These are phyloP conservation scores for Mallotus japonicus DNA, from an alignment of 441 rosid genomes.

Conservation along the genomic window DNA sequence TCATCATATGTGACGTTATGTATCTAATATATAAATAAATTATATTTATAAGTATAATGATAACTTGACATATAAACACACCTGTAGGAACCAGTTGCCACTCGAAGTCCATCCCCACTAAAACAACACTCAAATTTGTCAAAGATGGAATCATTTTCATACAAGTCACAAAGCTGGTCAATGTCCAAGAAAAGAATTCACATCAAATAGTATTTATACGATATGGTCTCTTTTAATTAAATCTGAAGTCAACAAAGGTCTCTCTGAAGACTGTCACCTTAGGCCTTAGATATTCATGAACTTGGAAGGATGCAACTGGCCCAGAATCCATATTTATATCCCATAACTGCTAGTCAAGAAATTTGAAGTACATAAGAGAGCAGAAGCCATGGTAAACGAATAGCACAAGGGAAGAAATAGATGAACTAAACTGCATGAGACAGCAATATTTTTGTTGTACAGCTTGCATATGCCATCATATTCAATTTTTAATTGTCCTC, in stretches of 20 bases:
- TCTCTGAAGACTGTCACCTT: constrained; percentile 47
- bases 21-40: background rate
- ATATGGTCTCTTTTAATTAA: background rate
- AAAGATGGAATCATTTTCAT: constrained; percentile 94
- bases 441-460: no score
- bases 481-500: no score
- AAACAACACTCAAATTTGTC: constrained; percentile 95
- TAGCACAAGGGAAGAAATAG: background rate
- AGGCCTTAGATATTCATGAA: constrained; percentile 87
- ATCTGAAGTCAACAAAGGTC: background rate
- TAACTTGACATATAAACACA: constrained; percentile 23
- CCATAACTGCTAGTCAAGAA: constrained; percentile 63
- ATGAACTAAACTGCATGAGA: background rate
- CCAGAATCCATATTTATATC: constrained; percentile 97
- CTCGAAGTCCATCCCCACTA: constrained; percentile 86
- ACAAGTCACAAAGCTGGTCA: constrained; percentile 83
- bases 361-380: constrained; percentile 13
- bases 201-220: background rate
- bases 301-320: constrained; percentile 89
- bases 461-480: no score
- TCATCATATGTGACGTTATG: background rate
- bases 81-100: constrained; percentile 98
- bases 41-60: constrained; percentile 10
- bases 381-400: constrained; percentile 6
- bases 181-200: background rate